Base-by-base conservation (phyloP, 1,284 basidiomycete species). In the Malassezia globosa region DNA sequence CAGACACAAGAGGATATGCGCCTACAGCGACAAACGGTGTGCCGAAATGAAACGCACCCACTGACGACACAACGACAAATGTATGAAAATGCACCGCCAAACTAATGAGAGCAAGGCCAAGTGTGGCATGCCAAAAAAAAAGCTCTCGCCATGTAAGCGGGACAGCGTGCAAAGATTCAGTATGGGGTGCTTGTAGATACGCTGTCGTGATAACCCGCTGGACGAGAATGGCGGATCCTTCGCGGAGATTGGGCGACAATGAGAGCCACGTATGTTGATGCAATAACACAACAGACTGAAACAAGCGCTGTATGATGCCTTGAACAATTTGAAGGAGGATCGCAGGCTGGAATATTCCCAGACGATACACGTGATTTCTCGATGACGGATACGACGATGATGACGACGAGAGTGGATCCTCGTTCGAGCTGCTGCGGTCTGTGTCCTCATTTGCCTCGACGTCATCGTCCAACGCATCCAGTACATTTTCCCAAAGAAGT, bases 41-140 rank as follows among this genome's bases (percentile, higher is more conserved):
- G n/a, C 48, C 48, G 10, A 38, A 8, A 21, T 25, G 36, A 39
- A 47, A 46, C 1, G 34, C 37, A 14, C 24, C 38, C 11, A 46
- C 8, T 6, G 46, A 22, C 19, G 50, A 52, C 7, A 40, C n/a
- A 13, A 33, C 13, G 5, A 34, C 3, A 3, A 52, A 19, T 14
- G 40, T 16, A 21, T 47, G 40, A 4, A 41, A 35, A 19, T 42
- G 10, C 8, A 37, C 27, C 4, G 16, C 24, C 21, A 47, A 27
- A 22, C 39, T 44, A n/a, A 46, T n/a, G 24, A 46, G 13, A 8
- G 50, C 44, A 18, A 52, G 29, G 1, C 50, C 50, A 10, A 52
- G 26, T 18, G 43, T 38, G 6, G 26, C 22, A 24, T 21, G 24
- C 46, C 46, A 43, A 10, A 38, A 11, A 19, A 54, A 14, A n/a